Percentiles rank a stretch among this genome's conserved stretches.
Conservation (phyloP, 805 yeast species). For the Hanseniaspora thailandica region DNA sequence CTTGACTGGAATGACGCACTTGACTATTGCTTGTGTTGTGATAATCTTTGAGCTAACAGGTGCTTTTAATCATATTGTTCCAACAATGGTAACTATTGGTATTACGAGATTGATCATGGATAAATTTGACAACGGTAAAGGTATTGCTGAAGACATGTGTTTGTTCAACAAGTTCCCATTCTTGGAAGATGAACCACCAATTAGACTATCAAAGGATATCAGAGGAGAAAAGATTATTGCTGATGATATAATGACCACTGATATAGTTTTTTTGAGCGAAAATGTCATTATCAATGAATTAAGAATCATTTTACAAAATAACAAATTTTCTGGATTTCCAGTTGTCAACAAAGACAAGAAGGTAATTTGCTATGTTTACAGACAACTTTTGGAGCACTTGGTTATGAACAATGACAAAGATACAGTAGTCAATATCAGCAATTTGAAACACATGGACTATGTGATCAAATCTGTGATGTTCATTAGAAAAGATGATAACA, state of each 20-base stretch:
- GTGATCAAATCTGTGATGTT: constrained; percentile 44
- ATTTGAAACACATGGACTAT: constrained; percentile 29
- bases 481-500: constrained; percentile 40
- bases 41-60: constrained; percentile 96
- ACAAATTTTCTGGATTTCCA: constrained; percentile 27
- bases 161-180: constrained; percentile 77
- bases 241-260: constrained; percentile 23
- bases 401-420: constrained; percentile 5
- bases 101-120: constrained; percentile 73
- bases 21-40: constrained; percentile 85
- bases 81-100: constrained; percentile 92
- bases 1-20: constrained; percentile 83
- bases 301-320: constrained; percentile 2
- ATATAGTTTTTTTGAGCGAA: constrained; percentile 23
- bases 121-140: constrained; percentile 57
- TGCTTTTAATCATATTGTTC: constrained; percentile 79
- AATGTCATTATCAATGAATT: constrained; percentile 19
- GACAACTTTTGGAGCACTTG: constrained; percentile 16
- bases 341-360: constrained; percentile 19
- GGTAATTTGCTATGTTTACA: constrained; percentile 15
- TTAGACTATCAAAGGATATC: constrained; percentile 37
- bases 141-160: constrained; percentile 94
- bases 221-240: constrained; percentile 55
- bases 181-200: constrained; percentile 54
- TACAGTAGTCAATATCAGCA: background rate